phyloP scores from a whole-genome alignment of 352 stramenopile species.

The Peronospora farinosa region DNA sequence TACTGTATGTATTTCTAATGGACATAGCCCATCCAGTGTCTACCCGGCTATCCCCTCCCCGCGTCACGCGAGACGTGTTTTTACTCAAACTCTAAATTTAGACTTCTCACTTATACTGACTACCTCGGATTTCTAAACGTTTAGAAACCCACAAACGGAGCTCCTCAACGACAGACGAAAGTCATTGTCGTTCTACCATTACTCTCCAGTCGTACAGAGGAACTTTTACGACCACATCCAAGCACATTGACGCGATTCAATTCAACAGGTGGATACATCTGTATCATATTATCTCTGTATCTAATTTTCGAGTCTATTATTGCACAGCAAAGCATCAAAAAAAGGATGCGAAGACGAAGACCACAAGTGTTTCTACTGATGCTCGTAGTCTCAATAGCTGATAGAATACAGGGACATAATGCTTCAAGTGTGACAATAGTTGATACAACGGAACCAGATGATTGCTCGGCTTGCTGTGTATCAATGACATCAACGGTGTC shows the following conservation, averaged over 20 bases:
- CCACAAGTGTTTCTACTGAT: conserved; percentile 27
- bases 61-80: no score
- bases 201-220: no score
- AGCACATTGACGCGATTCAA: no score
- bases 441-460: conserved; percentile 31
- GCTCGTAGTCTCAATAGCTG: conserved; percentile 6
- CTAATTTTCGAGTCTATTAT: no score
- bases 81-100: conserved; percentile 17
- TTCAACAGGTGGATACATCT: no score
- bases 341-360: conserved; percentile 29
- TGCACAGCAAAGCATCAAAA: neutral
- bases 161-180: conserved; percentile 22
- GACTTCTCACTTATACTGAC: conserved; percentile 18
- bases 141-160: conserved; percentile 14
- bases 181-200: conserved; percentile 29
- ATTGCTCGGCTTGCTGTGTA: conserved; percentile 59
- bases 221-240: no score
- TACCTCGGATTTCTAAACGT: conserved; percentile 27
- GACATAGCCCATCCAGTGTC: no score
- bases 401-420: conserved; percentile 22
- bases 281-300: no score
- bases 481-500: conserved; percentile 19
- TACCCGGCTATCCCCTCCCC: no score
- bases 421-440: conserved; percentile 2
- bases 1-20: no score